A percentile compares a stretch with the other conserved stretches of the same genome.
phyloP scores from a whole-genome alignment of 768 basidiomycete genomes.

The Brasilioporus rufonigricans region DNA sequence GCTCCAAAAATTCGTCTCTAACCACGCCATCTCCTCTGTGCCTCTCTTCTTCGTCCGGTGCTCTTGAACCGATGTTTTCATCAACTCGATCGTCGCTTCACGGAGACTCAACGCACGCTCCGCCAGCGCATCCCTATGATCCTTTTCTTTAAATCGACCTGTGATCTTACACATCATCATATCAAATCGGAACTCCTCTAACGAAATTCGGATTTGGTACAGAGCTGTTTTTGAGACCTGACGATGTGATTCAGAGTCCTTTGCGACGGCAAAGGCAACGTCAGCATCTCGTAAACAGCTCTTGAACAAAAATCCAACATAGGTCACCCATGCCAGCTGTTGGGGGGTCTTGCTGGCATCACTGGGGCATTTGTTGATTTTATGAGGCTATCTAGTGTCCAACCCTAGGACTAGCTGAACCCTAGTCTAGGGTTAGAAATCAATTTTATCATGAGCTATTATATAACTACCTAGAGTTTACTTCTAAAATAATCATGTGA shows the following conservation, averaged over 20 bases:
- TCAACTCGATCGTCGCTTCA: slow-evolving; percentile 2
- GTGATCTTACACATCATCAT: slow-evolving; percentile 32
- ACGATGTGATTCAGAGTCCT: slow-evolving; percentile 48
- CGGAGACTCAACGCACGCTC: slow-evolving; percentile 16
- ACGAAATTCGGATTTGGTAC: slow-evolving; percentile 41
- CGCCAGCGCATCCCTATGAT: slow-evolving; percentile 17
- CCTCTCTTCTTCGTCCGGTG: slow-evolving; percentile 27
- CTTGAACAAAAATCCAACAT: slow-evolving; percentile 43
- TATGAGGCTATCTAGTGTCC: too few relatives aligned
- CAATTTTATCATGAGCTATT: too few relatives aligned
- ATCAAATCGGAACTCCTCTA: slow-evolving; percentile 53
- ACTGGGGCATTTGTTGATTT: slow-evolving; percentile 21
- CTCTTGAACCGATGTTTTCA: background rate
- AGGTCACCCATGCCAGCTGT: slow-evolving; percentile 47
- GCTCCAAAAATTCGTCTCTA: slow-evolving; percentile 40
- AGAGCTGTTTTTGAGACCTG: slow-evolving; percentile 48
- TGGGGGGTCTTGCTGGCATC: slow-evolving; percentile 17
- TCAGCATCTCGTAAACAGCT: slow-evolving; percentile 47
- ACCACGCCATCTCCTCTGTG: slow-evolving; percentile 35
- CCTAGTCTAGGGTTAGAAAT: too few relatives aligned
- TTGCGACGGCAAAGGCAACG: slow-evolving; percentile 46
- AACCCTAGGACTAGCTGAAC: too few relatives aligned
- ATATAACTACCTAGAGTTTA: too few relatives aligned
- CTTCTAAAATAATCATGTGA: too few relatives aligned
- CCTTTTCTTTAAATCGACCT: slow-evolving; percentile 16